Conservation (phyloP, 768 basidiomycete species). For the Cantharellus cinnabarinus region DNA sequence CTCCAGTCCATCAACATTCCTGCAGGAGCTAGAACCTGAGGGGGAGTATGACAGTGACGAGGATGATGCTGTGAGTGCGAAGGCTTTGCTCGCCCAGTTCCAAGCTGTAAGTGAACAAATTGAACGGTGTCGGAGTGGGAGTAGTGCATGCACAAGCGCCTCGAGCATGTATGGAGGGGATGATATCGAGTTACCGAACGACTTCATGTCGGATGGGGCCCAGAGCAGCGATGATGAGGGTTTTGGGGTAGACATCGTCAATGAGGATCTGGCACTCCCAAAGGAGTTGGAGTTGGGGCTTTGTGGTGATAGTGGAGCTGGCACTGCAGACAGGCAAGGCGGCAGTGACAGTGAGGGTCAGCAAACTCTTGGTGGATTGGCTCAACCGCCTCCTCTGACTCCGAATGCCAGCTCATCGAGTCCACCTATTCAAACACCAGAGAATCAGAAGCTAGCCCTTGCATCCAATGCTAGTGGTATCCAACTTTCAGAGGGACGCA, state of each 20-base stretch:
- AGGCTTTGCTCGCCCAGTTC: neutral
- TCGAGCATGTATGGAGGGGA: too few relatives aligned
- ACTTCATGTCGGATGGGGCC: too few relatives aligned
- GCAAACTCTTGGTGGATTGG: neutral
- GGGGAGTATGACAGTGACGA: neutral
- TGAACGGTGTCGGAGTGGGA: neutral
- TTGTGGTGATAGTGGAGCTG: too few relatives aligned
- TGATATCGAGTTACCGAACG: too few relatives aligned
- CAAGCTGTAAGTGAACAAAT: neutral
- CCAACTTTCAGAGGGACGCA: too few relatives aligned
- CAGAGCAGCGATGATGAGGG: too few relatives aligned
- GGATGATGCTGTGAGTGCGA: neutral
- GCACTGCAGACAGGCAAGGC: neutral
- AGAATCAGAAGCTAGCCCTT: neutral
- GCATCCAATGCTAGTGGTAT: neutral
- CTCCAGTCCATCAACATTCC: neutral
- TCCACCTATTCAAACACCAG: neutral
- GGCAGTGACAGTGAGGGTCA: neutral
- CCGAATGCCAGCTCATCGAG: slow-evolving; percentile 13
- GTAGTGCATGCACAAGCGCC: neutral
- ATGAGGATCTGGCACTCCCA: too few relatives aligned
- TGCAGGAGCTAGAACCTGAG: neutral
- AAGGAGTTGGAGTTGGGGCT: too few relatives aligned
- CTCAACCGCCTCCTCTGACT: slow-evolving; percentile 8
- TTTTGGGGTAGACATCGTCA: too few relatives aligned